Percentiles rank a stretch among this genome's conserved stretches.
Evolutionary conservation across 2,329 filamentous ascomycete species (phyloP).

Genomic region (Canariomyces notabilis): DNA sequence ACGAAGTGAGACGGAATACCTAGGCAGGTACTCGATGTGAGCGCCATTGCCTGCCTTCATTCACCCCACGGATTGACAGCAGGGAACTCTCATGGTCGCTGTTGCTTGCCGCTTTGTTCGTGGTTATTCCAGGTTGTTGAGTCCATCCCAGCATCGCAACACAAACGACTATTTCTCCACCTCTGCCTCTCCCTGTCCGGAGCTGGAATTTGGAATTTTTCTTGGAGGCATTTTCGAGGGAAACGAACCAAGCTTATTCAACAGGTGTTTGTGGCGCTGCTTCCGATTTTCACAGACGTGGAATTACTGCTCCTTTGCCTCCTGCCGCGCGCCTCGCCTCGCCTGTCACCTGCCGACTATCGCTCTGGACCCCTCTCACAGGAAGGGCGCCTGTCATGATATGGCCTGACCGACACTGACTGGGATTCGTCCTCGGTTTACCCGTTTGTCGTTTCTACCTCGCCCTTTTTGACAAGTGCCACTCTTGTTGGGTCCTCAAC

Average conservation of each 20-base stretch:
- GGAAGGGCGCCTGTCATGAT: slow-evolving; percentile 1
- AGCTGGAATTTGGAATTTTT: no score
- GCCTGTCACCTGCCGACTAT: background rate
- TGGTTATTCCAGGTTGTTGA: no score
- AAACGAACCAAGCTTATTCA: background rate
- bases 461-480: no score
- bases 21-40: background rate
- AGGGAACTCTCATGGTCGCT: background rate
- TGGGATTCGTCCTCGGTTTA: no score
- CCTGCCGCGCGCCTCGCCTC: background rate
- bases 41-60: no score
- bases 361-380: background rate
- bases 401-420: slow-evolving; percentile 3
- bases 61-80: background rate
- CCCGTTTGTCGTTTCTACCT: no score
- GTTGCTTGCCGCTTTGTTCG: background rate
- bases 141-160: background rate
- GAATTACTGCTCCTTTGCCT: slow-evolving; percentile 1
- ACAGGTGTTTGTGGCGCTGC: background rate
- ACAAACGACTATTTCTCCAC: background rate
- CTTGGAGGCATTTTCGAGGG: no score
- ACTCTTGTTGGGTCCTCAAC: no score
- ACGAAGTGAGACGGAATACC: no score
- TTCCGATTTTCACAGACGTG: background rate
- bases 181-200: slow-evolving; percentile 1